Conservation (phyloP, 2,329 filamentous ascomycete genomes). For the Colletotrichum sp. region DNA sequence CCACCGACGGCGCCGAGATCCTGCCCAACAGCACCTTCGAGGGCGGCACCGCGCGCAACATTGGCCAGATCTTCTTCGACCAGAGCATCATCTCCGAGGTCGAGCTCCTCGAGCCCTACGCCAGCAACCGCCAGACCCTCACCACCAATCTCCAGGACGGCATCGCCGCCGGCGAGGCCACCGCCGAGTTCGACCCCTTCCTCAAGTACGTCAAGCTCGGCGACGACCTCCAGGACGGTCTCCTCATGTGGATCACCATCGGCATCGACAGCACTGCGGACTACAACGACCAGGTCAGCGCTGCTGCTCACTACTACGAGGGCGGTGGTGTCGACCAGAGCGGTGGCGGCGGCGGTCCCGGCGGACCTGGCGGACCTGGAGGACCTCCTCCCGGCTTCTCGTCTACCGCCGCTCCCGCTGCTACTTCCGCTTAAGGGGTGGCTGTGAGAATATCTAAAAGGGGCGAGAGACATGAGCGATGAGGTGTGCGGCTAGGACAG, state of each 20-base stretch:
- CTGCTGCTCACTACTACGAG: constrained; percentile 15
- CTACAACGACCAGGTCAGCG: constrained; percentile 11
- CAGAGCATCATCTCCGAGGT: constrained; percentile 34
- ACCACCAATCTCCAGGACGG: constrained; percentile 58
- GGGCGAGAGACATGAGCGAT: not conserved
- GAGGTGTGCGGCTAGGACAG: not conserved
- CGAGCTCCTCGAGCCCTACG: constrained; percentile 52
- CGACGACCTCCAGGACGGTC: constrained; percentile 52
- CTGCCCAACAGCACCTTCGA: constrained; percentile 36
- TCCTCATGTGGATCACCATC: constrained; percentile 60
- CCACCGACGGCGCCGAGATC: constrained; percentile 40
- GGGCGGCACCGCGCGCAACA: constrained; percentile 35
- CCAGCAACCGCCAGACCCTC: constrained; percentile 45
- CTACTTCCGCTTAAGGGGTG: not conserved
- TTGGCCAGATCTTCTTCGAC: constrained; percentile 19
- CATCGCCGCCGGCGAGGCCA: constrained; percentile 42
- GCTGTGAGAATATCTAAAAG: not conserved
- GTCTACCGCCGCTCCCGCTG: not conserved
- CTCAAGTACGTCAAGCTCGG: constrained; percentile 63
- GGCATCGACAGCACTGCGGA: constrained; percentile 45
- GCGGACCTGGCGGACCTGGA: not conserved
- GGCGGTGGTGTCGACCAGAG: constrained; percentile 13
- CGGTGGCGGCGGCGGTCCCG: not conserved
- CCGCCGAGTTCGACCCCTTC: constrained; percentile 53
- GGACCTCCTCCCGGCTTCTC: not conserved